Evolutionary conservation across 2,329 filamentous ascomycete species (phyloP).

Genomic region (Parafenestella ontariensis): DNA sequence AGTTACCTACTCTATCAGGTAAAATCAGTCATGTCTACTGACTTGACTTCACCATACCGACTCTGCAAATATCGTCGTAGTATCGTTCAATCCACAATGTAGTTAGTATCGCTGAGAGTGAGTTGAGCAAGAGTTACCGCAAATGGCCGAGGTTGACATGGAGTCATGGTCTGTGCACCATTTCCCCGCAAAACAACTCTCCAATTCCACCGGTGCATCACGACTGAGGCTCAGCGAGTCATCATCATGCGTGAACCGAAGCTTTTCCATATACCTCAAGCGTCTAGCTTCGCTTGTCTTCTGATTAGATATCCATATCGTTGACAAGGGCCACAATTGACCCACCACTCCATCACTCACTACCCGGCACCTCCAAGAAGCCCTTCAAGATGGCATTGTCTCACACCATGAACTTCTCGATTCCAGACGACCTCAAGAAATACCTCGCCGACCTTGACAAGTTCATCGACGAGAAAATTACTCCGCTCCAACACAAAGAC

Average conservation of each 20-base stretch:
- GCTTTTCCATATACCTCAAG: slow-evolving; percentile 10
- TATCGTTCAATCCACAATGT: no score
- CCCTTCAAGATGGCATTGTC: slow-evolving; percentile 5
- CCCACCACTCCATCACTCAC: not conserved
- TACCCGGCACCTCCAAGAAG: not conserved
- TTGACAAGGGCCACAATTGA: slow-evolving; percentile 2
- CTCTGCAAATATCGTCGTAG: no score
- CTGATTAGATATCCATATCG: slow-evolving; percentile 2
- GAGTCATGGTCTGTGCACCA: slow-evolving; percentile 13
- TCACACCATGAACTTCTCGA: slow-evolving; percentile 53
- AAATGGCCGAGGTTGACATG: slow-evolving; percentile 13
- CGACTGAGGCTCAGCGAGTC: slow-evolving; percentile 37
- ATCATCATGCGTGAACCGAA: slow-evolving; percentile 35
- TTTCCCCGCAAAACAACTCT: slow-evolving; percentile 24
- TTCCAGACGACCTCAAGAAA: slow-evolving; percentile 58
- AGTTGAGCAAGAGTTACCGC: slow-evolving; percentile 7
- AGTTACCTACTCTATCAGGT: not conserved
- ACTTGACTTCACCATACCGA: no score
- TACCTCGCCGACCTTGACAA: slow-evolving; percentile 61
- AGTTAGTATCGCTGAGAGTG: no score
- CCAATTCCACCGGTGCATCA: slow-evolving; percentile 12
- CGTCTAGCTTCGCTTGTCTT: not conserved
- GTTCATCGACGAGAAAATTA: slow-evolving; percentile 64
- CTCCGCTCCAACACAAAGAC: slow-evolving; percentile 61
- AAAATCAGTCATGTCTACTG: not conserved